These are phyloP conservation scores for Asterionellopsis glacialis DNA, from an alignment of 108 stramenopile species.

Conservation along the genomic window DNA sequence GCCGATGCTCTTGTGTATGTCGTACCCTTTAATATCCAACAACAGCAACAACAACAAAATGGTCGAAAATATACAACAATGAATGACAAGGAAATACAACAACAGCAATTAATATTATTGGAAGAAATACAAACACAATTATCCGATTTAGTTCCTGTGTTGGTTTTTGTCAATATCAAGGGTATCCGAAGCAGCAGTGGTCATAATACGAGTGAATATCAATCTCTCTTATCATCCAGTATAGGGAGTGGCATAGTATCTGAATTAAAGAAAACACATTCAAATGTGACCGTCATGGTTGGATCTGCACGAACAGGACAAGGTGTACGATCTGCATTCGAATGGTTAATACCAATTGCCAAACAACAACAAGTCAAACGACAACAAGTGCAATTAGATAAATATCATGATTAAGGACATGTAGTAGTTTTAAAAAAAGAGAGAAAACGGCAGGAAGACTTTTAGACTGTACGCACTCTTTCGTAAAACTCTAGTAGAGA, in stretches of 20 bases:
- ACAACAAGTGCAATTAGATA: neutral
- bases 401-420: neutral
- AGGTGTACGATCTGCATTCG: conserved; percentile 70
- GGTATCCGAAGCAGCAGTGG: neutral
- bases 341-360: conserved; percentile 57
- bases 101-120: conserved; percentile 33
- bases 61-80: conserved; percentile 27
- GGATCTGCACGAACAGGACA: conserved; percentile 73
- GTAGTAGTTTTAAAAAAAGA: too few relatives aligned
- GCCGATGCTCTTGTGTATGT: conserved; percentile 75
- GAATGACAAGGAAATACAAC: conserved; percentile 30
- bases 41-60: conserved; percentile 12
- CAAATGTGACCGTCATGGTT: conserved; percentile 44
- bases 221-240: neutral
- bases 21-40: conserved; percentile 9
- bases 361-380: conserved; percentile 40
- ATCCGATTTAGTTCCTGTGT: conserved; percentile 45
- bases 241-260: neutral
- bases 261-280: conserved; percentile 14
- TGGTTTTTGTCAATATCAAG: conserved; percentile 41
- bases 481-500: too few relatives aligned
- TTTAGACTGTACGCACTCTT: too few relatives aligned
- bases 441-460: too few relatives aligned
- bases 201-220: neutral
- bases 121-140: conserved; percentile 32